Percentiles rank a stretch among this genome's conserved stretches.
phyloP scores from a whole-genome alignment of 2,329 filamentous ascomycete species.

The Colletotrichum magnum region DNA sequence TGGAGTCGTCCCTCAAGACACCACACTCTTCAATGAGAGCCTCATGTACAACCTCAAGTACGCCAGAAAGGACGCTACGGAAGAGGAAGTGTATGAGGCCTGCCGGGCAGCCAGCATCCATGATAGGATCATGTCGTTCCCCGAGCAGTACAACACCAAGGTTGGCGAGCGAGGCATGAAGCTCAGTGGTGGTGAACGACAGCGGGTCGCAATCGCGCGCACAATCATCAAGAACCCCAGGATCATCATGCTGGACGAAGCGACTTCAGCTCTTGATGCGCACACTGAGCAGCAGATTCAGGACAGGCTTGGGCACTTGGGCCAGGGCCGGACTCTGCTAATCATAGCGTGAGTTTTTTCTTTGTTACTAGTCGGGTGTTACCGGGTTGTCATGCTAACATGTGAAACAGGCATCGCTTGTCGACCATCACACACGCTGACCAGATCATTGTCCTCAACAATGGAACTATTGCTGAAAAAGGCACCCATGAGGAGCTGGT shows the following conservation, averaged over 20 bases:
- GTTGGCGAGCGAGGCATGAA: conserved; percentile 91
- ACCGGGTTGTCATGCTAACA: conserved; percentile 44
- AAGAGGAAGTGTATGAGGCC: conserved; percentile 85
- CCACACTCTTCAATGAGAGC: conserved; percentile 93
- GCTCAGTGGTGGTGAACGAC: conserved; percentile 92
- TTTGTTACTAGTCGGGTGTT: conserved; percentile 31
- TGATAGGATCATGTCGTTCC: conserved; percentile 90
- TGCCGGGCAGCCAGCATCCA: conserved; percentile 92
- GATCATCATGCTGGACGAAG: conserved; percentile 94
- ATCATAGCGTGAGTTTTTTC: conserved; percentile 83
- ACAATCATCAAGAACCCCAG: conserved; percentile 93
- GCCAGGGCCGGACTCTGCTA: conserved; percentile 89
- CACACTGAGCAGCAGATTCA: conserved; percentile 96
- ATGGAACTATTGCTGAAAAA: conserved; percentile 82
- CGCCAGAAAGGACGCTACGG: conserved; percentile 83
- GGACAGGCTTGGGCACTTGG: conserved; percentile 84
- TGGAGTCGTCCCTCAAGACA: conserved; percentile 97
- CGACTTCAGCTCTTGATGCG: conserved; percentile 90
- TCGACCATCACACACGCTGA: conserved; percentile 90
- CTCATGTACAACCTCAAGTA: conserved; percentile 96
- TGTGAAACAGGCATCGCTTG: conserved; percentile 75
- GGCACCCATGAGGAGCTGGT: conserved; percentile 86
- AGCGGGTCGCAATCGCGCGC: conserved; percentile 92
- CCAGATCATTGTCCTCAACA: conserved; percentile 84
- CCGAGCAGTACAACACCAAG: conserved; percentile 89